Evolutionary conservation across 2,329 filamentous ascomycete species (phyloP), one percentile per base, ranked within the genome.

Genomic region (Beauveria varroae): DNA sequence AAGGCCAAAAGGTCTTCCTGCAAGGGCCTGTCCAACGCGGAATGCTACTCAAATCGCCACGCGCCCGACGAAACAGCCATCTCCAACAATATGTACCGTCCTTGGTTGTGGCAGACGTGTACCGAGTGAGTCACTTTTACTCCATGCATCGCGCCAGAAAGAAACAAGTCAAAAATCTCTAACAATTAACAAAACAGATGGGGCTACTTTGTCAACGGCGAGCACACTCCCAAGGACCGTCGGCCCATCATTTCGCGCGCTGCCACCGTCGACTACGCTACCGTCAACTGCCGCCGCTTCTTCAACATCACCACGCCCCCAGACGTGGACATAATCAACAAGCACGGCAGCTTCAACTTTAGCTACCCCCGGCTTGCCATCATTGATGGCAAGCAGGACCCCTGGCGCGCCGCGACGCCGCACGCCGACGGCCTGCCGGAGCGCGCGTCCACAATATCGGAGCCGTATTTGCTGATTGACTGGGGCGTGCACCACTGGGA

Each of bases 401-500:
- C 91, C 0, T 96, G 91, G 91, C 82, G 87, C 20, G 84, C 85
- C 0, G 89, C 88, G 0, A 89, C 87, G 0, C 85, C 88, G 0
- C 86, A 93, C 55, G 86, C 86, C 0, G 81, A 85, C n/a, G 81
- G 78, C 1, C 80, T 85, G 0, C 77, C 79, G 0, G 74, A 78
- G 34, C 78, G 89, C 22, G 73, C 76, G 16, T 88, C 81, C 50
- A 89, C 88, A 0, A 74, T 77, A 0, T 80, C 79, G 53, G 82
- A 92, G 75, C 90, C 90, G 0, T 89, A 87, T 64, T 79, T 90
- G n/a, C 70, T 93, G 51, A 91, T 96, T 51, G 76, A 80, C 3
- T 81, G 82, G n/a, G 89, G 84, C 0, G 89, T 93, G 22, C 91
- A 96, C 72, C 90, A 93, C 70, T 95, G 89, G 87, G 88, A 90